phyloP scores from a whole-genome alignment of 257 asterid species.

The Anisodus acutangulus region DNA sequence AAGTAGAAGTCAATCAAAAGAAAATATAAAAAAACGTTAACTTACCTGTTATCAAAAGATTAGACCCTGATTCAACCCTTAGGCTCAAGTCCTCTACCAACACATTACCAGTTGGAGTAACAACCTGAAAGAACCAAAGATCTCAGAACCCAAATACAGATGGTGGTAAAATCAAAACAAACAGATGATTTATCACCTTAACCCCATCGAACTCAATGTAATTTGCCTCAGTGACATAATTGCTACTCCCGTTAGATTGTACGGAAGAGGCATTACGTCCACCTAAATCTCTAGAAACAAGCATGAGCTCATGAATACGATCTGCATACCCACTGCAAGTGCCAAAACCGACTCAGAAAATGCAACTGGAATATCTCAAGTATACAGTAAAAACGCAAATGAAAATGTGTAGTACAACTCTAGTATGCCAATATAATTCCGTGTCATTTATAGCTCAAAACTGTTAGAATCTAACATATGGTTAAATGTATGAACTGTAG shows the following conservation, averaged over 20 bases:
- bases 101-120: conserved; percentile 95
- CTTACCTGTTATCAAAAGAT: conserved; percentile 95
- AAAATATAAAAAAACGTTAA: conserved; percentile 29
- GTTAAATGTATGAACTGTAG: neutral
- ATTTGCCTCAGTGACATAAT: conserved; percentile 92
- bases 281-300: conserved; percentile 80
- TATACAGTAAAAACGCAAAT: conserved; percentile 13
- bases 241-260: conserved; percentile 77
- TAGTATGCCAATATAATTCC: neutral
- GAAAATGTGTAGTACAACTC: neutral
- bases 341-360: conserved; percentile 33
- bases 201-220: conserved; percentile 90
- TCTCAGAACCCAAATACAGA: conserved; percentile 37
- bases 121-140: conserved; percentile 65
- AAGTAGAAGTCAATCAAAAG: conserved; percentile 20
- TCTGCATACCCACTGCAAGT: conserved; percentile 95
- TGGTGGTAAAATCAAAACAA: conserved; percentile 32
- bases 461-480: neutral
- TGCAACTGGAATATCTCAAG: conserved; percentile 17
- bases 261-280: conserved; percentile 68
- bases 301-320: conserved; percentile 96
- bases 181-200: conserved; percentile 59
- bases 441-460: conserved; percentile 13
- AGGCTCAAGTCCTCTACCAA: conserved; percentile 86
- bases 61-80: conserved; percentile 95